Percentiles rank a stretch among this genome's conserved stretches.
phyloP scores from a whole-genome alignment of 352 stramenopile genomes.

The Thalassiosira mediterranea region DNA sequence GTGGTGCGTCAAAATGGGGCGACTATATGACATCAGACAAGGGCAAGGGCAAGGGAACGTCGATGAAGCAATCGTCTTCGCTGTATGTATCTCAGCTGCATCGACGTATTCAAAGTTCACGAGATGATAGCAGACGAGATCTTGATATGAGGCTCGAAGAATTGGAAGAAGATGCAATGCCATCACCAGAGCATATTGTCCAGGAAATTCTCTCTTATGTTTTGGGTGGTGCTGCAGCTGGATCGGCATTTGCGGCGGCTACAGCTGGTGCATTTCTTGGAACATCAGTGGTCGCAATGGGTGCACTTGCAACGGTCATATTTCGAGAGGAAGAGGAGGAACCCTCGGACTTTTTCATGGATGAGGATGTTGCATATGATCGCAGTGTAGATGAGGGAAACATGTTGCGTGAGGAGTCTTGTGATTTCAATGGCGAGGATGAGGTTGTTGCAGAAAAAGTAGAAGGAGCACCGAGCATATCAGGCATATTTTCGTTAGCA shows the following conservation, averaged over 20 bases:
- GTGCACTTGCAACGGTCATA: slow-evolving; percentile 19
- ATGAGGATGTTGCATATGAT: neutral
- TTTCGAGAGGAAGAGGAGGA: slow-evolving; percentile 17
- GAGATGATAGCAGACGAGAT: too few species aligned
- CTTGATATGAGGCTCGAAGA: neutral
- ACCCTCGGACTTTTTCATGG: neutral
- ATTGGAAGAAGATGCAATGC: neutral
- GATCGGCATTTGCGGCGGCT: slow-evolving; percentile 28
- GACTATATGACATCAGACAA: slow-evolving; percentile 23
- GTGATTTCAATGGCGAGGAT: slow-evolving; percentile 29
- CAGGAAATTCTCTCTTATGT: slow-evolving; percentile 41
- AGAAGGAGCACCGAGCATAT: neutral
- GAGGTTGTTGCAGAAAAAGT: neutral
- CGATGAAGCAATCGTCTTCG: slow-evolving; percentile 11
- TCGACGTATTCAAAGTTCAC: slow-evolving; percentile 21
- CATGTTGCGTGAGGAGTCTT: slow-evolving; percentile 10
- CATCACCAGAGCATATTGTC: slow-evolving; percentile 25
- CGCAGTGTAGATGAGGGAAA: neutral
- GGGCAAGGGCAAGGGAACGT: neutral
- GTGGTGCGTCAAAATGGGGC: slow-evolving; percentile 41
- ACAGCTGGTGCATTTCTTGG: slow-evolving; percentile 36
- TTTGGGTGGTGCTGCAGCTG: slow-evolving; percentile 26
- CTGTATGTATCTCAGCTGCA: slow-evolving; percentile 25
- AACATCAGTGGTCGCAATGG: slow-evolving; percentile 33
- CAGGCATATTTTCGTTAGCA: neutral